Evolutionary conservation across 2,329 filamentous ascomycete species (phyloP), one percentile per base, ranked within the genome.

Genomic region (Penicillium paneum): DNA sequence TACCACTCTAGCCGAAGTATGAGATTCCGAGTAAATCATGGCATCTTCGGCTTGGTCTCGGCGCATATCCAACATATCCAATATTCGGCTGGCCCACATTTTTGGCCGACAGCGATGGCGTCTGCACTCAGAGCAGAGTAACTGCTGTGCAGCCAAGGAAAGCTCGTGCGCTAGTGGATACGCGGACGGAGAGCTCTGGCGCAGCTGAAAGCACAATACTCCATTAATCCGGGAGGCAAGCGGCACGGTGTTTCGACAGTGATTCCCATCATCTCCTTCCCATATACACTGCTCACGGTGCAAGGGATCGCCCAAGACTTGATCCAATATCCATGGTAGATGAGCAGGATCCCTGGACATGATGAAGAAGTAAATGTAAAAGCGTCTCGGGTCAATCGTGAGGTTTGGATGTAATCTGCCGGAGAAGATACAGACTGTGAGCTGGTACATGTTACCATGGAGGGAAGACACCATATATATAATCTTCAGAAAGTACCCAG

Each of bases 151-250:
- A 46, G 44, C 32, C 21, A 13, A 36, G 4, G 31, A 46, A 34
- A 36, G 19, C 28, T 8, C 13, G 19, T 46, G 21, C 15, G 24
- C 44, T 36, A 7, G 10, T 26, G 44, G 44, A 36, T 46, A 35
- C 31, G 7, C 31, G 19, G 36, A 46, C 11, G 19, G 19, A 15
- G 43, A 21, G 43, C 11, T 26, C 19, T 17, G 40, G 40, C 10
- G n/a, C 24, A 44, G 17, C 41, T 44, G 41, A 44, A 44, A 44
- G 28, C 28, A 36, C 21, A 46, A 46, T 46, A 46, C 44, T 46
- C 32, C 19, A 26, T 46, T 46, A 36, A 46, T 36, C 44, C 32
- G 44, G 32, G 19, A 46, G 32, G 17, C 19, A 46, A 46, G 17
- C 44, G 44, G 44, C 19, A 46, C 19, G 15, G 44, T 46, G 44